Evolutionary conservation across 2,329 filamentous ascomycete species (phyloP), one percentile per base, ranked within the genome.

Genomic region (Pseudonectria foliicola): DNA sequence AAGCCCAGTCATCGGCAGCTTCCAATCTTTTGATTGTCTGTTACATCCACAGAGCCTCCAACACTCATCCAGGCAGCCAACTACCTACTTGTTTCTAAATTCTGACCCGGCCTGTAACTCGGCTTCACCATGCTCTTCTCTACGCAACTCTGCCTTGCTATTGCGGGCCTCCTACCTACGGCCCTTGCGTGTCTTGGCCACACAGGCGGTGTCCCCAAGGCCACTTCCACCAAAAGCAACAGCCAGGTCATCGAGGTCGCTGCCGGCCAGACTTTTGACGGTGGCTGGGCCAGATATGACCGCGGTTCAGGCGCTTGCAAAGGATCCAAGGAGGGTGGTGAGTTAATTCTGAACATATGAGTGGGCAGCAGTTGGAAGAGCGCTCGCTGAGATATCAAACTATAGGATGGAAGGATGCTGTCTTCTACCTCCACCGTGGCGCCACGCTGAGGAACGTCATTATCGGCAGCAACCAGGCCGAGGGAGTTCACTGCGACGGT

Each of bases 361-460:
- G 10, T 13, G 3, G n/a, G 5, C 10, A 8, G 11, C 27, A 14
- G 21, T 12, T 13, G 16, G 8, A 5, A 26, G 11, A 25, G 32
- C 8, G 12, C 33, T 31, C 10, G 15, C n/a, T 7, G 5, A 6
- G n/a, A 13, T 13, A 16, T 29, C 7, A 6, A 11, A 13, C 10
- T 13, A 12, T 13, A 43, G 63, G 57, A 32, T 54, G 64, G 37
- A 40, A 49, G 3, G 66, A 68, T 25, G 59, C 62, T n/a, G 60
- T 64, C 27, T 65, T 64, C 42, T 40, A 59, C 31, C 54, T 65
- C 21, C 45, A 54, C 11, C 31, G 45, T 1, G 63, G 63, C 6
- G 64, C 62, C 5, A 63, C 58, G 0, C 53, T 68, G 29, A 57
- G 50, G 38, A 68, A 67, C 37, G 63, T 61, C 21, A 68, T 67